phyloP scores from a whole-genome alignment of 225 moss, liverwort and hornwort genomes.

The Sphagnum contortum region DNA sequence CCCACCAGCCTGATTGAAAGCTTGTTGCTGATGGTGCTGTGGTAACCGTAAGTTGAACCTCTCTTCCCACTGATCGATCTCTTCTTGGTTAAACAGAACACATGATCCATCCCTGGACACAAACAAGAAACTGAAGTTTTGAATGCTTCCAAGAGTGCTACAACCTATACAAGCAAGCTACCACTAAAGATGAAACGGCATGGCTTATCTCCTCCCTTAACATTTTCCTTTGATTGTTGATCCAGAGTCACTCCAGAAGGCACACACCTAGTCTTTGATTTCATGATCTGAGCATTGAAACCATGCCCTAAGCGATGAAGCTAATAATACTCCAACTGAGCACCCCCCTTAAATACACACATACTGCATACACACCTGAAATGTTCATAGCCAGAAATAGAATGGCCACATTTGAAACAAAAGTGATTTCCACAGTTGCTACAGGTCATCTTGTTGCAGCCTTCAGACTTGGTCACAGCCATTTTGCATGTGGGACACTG shows the following conservation, averaged over 20 bases:
- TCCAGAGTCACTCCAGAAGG: not conserved
- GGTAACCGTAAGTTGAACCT: slow-evolving; percentile 17
- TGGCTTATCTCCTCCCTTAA: not conserved
- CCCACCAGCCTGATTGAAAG: slow-evolving; percentile 5
- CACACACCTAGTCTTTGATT: not conserved
- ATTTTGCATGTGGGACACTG: slow-evolving; percentile 67
- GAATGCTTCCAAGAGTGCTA: too few species aligned
- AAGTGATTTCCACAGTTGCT: slow-evolving; percentile 52
- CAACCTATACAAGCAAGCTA: not conserved
- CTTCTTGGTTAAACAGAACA: slow-evolving; percentile 35
- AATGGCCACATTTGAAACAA: slow-evolving; percentile 56
- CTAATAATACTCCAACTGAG: too few species aligned
- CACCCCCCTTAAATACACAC: too few species aligned
- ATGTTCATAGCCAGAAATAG: slow-evolving; percentile 52
- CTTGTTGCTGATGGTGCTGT: slow-evolving; percentile 10
- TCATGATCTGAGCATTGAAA: not conserved
- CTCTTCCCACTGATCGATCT: slow-evolving; percentile 39
- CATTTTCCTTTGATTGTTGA: not conserved
- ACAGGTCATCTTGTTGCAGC: slow-evolving; percentile 82
- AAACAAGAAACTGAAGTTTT: too few species aligned
- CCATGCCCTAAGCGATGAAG: too few species aligned
- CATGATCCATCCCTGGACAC: slow-evolving; percentile 10
- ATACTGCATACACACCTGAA: slow-evolving; percentile 10
- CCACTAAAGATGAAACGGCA: not conserved
- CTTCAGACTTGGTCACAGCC: slow-evolving; percentile 64